Base-by-base conservation (phyloP, 2,329 filamentous ascomycete genomes). In the Penicillium sp. region DNA sequence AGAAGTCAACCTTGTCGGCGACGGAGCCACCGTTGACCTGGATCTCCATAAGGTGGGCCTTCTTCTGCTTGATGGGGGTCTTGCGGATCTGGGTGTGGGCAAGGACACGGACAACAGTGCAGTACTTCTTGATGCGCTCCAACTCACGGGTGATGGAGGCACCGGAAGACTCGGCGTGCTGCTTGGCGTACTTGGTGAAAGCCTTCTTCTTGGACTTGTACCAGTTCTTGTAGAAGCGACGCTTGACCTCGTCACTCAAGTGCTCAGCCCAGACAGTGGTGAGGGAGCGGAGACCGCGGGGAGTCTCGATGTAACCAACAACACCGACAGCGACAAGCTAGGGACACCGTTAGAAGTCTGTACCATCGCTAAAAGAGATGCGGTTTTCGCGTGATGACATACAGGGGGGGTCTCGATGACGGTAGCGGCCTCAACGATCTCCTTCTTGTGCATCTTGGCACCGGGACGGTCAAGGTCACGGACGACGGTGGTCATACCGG, bases 121-220 rank as follows among this genome's bases (percentile, higher is more conserved):
- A 96, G 89, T 98, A 98, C 83, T 97, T 97, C 89, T 96, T 95
- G 80, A 98, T 97, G 78, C 93, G 90, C 86, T 97, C 93, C 72
- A 98, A 85, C 79, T 98, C 93, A 73, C 88, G 88, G 76, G 87
- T 90, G 81, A 97, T 86, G 70, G 88, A 90, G 66, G 88, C 79
- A 69, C 89, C 90, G 77, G 76, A 87, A 80, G 78, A 85, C 82
- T 97, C 91, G 60, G 91, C 90, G 86, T 97, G 89, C 85, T 95
- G 91, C 89, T 97, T 98, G 82, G 93, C 89, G 80, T 98, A 98
- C 83, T 95, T 96, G 83, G 93, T 98, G 83, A 98, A 98, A 57
- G 93, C 93, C 91, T 98, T 98, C 89, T 96, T 97, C 90, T 98
- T 98, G 84, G 85, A 90, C 87, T 95, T 95, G 88, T 98, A 98